A percentile compares a stretch with the other conserved stretches of the same genome.
Evolutionary conservation across 176 grass and related monocot species (phyloP).

Genomic region (Alopecurus myosuroides): DNA sequence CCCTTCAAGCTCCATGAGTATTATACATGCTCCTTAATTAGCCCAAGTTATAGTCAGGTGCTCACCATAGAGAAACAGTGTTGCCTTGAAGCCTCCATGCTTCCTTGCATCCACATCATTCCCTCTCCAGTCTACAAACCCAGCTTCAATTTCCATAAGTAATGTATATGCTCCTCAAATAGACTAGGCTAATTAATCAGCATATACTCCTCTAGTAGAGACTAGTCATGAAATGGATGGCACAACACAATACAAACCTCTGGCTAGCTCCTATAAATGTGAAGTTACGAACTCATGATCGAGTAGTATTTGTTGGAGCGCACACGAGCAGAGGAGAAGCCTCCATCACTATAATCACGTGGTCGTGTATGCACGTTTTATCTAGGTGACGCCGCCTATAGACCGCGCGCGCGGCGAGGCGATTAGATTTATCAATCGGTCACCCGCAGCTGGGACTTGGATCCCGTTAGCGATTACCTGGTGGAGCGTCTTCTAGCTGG

Average conservation of each 20-base stretch:
- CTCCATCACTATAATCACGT: not conserved
- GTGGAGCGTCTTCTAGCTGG: too few relatives aligned
- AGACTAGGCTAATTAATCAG: not conserved
- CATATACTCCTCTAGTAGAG: not conserved
- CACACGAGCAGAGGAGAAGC: not conserved
- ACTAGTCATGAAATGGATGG: not conserved
- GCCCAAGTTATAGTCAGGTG: not conserved
- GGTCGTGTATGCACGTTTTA: not conserved
- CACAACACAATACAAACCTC: not conserved
- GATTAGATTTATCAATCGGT: not conserved
- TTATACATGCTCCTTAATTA: not conserved
- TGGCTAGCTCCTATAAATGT: not conserved
- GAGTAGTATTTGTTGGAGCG: not conserved
- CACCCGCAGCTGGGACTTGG: too few relatives aligned
- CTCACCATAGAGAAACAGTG: conserved; percentile 48
- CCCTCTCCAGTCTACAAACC: conserved; percentile 33
- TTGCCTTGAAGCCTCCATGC: conserved; percentile 38
- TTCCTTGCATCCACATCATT: conserved; percentile 24
- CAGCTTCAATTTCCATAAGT: conserved; percentile 6
- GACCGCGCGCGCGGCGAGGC: not conserved
- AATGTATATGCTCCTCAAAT: not conserved
- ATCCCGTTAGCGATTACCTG: too few relatives aligned
- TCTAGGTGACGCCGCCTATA: conserved; percentile 1
- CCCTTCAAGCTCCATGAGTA: not conserved
- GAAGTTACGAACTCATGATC: not conserved